These are phyloP conservation scores for Pythium scleroteichum DNA, from an alignment of 352 stramenopile species.

Conservation along the genomic window DNA sequence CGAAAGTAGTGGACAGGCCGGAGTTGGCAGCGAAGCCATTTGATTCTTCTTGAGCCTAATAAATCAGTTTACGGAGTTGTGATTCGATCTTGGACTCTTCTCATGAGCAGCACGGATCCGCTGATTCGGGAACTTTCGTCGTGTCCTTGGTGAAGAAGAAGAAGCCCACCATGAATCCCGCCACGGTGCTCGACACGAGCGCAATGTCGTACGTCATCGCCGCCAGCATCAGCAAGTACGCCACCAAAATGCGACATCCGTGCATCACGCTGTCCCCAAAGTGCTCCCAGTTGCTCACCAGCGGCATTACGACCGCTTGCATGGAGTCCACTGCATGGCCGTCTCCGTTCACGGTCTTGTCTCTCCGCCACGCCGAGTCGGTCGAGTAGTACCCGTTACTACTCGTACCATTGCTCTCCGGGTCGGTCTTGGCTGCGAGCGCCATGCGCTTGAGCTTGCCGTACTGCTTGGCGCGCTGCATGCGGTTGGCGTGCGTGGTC, in stretches of 20 bases:
- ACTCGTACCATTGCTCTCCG: conserved; percentile 3
- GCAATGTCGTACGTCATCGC: conserved; percentile 79
- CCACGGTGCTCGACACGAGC: conserved; percentile 62
- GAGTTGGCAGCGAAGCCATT: too few species aligned
- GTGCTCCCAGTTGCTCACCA: conserved; percentile 58
- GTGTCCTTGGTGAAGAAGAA: conserved; percentile 71
- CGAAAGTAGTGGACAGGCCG: too few species aligned
- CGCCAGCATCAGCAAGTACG: conserved; percentile 80
- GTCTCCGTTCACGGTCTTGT: background rate
- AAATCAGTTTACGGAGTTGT: too few species aligned
- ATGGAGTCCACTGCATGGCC: too few species aligned
- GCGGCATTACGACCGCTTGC: conserved; percentile 10
- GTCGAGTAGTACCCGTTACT: too few species aligned
- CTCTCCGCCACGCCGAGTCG: conserved; percentile 6
- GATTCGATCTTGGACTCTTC: too few species aligned
- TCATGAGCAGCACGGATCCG: conserved; percentile 65
- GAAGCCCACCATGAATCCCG: conserved; percentile 65
- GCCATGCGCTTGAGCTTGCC: conserved; percentile 18
- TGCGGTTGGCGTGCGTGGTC: conserved; percentile 38
- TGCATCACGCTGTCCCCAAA: conserved; percentile 61
- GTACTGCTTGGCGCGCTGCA: conserved; percentile 47
- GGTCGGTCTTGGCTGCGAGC: conserved; percentile 1
- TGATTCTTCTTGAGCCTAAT: too few species aligned
- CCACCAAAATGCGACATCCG: conserved; percentile 63
- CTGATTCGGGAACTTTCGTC: conserved; percentile 64